Base-by-base conservation (phyloP, 2,329 filamentous ascomycete species). In the Geosmithia flava region DNA sequence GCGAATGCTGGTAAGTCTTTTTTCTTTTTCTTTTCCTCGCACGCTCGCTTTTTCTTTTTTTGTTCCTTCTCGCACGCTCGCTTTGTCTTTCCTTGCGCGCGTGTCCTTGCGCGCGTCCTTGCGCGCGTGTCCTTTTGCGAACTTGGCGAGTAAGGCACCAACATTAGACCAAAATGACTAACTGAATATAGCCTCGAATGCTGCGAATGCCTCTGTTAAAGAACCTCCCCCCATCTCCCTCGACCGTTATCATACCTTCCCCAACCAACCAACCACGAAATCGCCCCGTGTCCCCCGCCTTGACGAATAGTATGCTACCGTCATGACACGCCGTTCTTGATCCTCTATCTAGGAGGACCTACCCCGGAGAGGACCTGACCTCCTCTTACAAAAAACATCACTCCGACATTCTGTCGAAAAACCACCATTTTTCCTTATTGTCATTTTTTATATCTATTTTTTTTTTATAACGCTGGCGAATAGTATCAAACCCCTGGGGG, bases 1-100 rank as follows among this genome's bases (percentile, higher is more conserved):
- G 71, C 58, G 72, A 75, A 55, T 70, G 68, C 53, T 75, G 71
- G 68, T 67, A 63, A 61, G 64, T 62, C 43, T 33, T 44, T 44
- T 15, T 27, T 1, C 15, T 11, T 17, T 23, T 8, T 6, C 29
- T 19, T 45, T 37, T 20, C 33, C 19, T 29, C 20, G 27, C 39
- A 29, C 6, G 37, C 17, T 5, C 17, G 3, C 37, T 13, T 8
- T 39, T 39, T 45, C 43, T 45, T 20, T 42, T 10, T 16, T 27
- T 27, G 23, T 8, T 27, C 23, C 23, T 27, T 27, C 23, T 27
- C 8, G 23, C 23, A 8, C 8, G 23, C 23, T 8, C 23, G 4
- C 23, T 8, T 27, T 8, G 4, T 27, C 23, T 27, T 4, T 27
- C 23, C 8, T 27, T 8, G 23, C 23, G 23, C 23, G 8, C 23